Percentiles rank a stretch among this genome's conserved stretches.
Conservation (phyloP, 2,329 filamentous ascomycete species). For the Diaporthe australafricana region DNA sequence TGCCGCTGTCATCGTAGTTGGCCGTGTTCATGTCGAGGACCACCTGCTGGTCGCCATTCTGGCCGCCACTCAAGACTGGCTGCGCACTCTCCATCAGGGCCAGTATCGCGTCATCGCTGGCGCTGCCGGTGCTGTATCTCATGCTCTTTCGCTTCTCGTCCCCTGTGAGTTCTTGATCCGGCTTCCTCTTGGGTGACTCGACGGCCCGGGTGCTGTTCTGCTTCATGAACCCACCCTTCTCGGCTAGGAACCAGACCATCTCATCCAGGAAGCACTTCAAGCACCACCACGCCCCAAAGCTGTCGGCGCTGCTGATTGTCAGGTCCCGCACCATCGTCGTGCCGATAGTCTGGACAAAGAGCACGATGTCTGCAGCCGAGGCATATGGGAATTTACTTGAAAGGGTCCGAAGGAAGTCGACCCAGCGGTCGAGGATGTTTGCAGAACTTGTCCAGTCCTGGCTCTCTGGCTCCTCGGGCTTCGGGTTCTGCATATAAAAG, state of each 20-base stretch:
- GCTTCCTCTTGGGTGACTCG: constrained; percentile 39
- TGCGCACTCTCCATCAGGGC: constrained; percentile 60
- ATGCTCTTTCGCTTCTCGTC: constrained; percentile 38
- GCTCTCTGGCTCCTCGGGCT: constrained; percentile 52
- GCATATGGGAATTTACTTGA: constrained; percentile 80
- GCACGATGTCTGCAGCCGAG: constrained; percentile 77
- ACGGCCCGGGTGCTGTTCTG: constrained; percentile 57
- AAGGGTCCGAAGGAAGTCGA: constrained; percentile 76
- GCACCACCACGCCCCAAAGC: constrained; percentile 94
- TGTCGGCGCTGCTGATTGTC: constrained; percentile 81
- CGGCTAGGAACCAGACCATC: constrained; percentile 90
- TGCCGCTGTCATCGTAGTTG: constrained; percentile 78
- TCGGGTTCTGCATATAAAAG: constrained; percentile 60
- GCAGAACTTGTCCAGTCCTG: constrained; percentile 58
- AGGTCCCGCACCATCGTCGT: constrained; percentile 85
- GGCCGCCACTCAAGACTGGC: constrained; percentile 57
- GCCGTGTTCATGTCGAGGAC: constrained; percentile 56
- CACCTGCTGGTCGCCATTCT: constrained; percentile 57
- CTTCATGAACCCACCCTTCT: constrained; percentile 88
- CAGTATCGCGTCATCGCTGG: constrained; percentile 58
- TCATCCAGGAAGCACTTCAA: constrained; percentile 97
- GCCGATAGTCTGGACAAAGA: constrained; percentile 80
- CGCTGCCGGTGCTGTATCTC: constrained; percentile 54
- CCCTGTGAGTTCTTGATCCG: background rate
- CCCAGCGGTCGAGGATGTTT: constrained; percentile 83